phyloP scores from a whole-genome alignment of 2,329 filamentous ascomycete genomes.

The Ascosphaera apis region DNA sequence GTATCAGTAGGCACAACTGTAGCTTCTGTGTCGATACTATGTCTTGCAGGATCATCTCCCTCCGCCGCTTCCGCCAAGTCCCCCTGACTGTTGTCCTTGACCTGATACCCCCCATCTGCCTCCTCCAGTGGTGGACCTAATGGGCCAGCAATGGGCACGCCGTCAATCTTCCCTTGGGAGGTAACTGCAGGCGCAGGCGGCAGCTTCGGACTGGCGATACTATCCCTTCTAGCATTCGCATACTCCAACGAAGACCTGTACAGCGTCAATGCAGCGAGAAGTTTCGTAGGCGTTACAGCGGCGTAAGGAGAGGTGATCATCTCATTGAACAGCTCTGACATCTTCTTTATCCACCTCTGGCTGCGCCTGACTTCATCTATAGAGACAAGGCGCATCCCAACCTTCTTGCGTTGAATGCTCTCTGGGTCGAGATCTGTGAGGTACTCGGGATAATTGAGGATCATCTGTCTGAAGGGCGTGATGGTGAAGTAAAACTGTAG shows the following conservation, averaged over 20 bases:
- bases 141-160: slow-evolving; percentile 23
- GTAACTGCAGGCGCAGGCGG: slow-evolving; percentile 12
- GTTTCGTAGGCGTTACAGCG: slow-evolving; percentile 47
- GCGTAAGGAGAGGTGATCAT: slow-evolving; percentile 40
- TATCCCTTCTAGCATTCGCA: slow-evolving; percentile 20
- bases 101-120: slow-evolving; percentile 2
- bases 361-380: slow-evolving; percentile 34
- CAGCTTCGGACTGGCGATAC: slow-evolving; percentile 18
- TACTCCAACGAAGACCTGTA: slow-evolving; percentile 35
- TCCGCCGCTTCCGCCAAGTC: slow-evolving; percentile 4
- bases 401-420: slow-evolving; percentile 40
- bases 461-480: slow-evolving; percentile 54
- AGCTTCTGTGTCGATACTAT: not conserved
- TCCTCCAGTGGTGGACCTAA: slow-evolving; percentile 16
- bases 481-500: slow-evolving; percentile 89
- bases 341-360: slow-evolving; percentile 55
- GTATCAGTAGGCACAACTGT: not conserved
- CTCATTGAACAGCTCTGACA: slow-evolving; percentile 45
- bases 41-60: not conserved
- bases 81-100: slow-evolving; percentile 6
- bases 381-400: slow-evolving; percentile 49
- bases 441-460: slow-evolving; percentile 50
- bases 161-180: slow-evolving; percentile 21
- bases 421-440: slow-evolving; percentile 44
- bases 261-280: slow-evolving; percentile 59